phyloP scores from a whole-genome alignment of 495 filamentous ascomycete species.

The Acidomyces sp. region DNA sequence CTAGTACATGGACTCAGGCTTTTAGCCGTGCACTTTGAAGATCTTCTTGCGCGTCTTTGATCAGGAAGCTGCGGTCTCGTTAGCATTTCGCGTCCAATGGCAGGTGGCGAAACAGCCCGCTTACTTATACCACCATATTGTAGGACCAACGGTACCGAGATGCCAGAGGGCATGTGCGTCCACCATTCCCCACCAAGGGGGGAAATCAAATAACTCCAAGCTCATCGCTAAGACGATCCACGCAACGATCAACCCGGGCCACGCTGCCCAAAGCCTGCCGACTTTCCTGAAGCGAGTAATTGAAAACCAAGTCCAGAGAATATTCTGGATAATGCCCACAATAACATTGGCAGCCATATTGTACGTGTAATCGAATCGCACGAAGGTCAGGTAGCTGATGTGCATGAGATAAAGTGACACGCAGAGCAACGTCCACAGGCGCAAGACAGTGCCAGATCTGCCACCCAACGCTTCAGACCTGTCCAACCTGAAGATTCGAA shows the following conservation, averaged over 20 bases:
- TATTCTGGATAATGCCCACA: slow-evolving; percentile 65
- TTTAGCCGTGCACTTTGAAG: slow-evolving; percentile 21
- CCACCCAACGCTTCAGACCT: slow-evolving; percentile 35
- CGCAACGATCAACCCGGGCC: slow-evolving; percentile 84
- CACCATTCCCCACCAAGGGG: slow-evolving; percentile 65
- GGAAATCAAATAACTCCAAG: slow-evolving; percentile 85
- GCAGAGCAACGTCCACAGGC: slow-evolving; percentile 64
- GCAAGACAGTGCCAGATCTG: slow-evolving; percentile 39
- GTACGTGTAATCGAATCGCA: slow-evolving; percentile 89
- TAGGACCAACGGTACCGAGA: slow-evolving; percentile 76
- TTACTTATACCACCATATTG: slow-evolving; percentile 91
- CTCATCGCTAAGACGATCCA: slow-evolving; percentile 93
- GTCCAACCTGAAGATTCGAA: slow-evolving; percentile 75
- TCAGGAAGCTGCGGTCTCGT: slow-evolving; percentile 19
- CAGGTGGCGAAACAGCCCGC: slow-evolving; percentile 29
- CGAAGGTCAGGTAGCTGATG: slow-evolving; percentile 69
- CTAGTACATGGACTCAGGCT: too few relatives aligned
- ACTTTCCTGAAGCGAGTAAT: slow-evolving; percentile 56
- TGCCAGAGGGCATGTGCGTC: slow-evolving; percentile 98
- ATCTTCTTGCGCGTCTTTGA: slow-evolving; percentile 27
- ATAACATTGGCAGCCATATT: slow-evolving; percentile 94
- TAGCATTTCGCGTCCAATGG: slow-evolving; percentile 7
- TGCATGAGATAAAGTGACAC: slow-evolving; percentile 58
- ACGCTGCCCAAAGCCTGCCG: slow-evolving; percentile 63
- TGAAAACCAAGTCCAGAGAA: slow-evolving; percentile 78